Percentiles rank a stretch among this genome's conserved stretches.
These are phyloP conservation scores for Pyrenophora teres DNA, from an alignment of 2,329 filamentous ascomycete species.

Conservation along the genomic window DNA sequence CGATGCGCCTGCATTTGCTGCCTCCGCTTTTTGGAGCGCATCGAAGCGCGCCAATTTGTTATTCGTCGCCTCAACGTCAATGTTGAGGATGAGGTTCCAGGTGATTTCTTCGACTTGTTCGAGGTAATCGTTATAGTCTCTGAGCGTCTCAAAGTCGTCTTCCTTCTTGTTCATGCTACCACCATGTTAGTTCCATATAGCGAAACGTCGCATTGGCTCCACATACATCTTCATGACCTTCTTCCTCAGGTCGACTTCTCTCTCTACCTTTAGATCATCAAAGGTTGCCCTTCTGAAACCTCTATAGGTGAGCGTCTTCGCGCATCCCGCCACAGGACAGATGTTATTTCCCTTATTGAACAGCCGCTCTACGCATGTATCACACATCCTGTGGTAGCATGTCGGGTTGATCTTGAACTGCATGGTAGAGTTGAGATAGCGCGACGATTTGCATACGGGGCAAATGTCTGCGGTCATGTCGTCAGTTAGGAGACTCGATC, in stretches of 20 bases:
- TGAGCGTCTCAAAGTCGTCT: slow-evolving; percentile 85
- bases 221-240: slow-evolving; percentile 67
- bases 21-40: slow-evolving; percentile 66
- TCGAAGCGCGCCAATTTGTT: slow-evolving; percentile 70
- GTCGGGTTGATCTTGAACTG: slow-evolving; percentile 95
- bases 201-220: background rate
- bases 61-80: slow-evolving; percentile 68
- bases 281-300: slow-evolving; percentile 90
- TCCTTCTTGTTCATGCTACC: slow-evolving; percentile 82
- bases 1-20: slow-evolving; percentile 51
- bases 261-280: slow-evolving; percentile 82
- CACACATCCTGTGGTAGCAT: slow-evolving; percentile 99
- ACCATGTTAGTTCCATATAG: slow-evolving; percentile 7
- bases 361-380: slow-evolving; percentile 90
- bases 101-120: slow-evolving; percentile 90
- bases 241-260: slow-evolving; percentile 88
- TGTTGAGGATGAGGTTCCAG: slow-evolving; percentile 79
- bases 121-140: slow-evolving; percentile 90
- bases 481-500: slow-evolving; percentile 29
- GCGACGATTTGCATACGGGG: slow-evolving; percentile 94
- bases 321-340: slow-evolving; percentile 88
- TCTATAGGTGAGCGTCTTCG: slow-evolving; percentile 80
- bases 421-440: slow-evolving; percentile 93
- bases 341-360: slow-evolving; percentile 90
- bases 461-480: slow-evolving; percentile 69